These are phyloP conservation scores for Termitomyces heimii DNA, from an alignment of 768 basidiomycete species.

Conservation along the genomic window DNA sequence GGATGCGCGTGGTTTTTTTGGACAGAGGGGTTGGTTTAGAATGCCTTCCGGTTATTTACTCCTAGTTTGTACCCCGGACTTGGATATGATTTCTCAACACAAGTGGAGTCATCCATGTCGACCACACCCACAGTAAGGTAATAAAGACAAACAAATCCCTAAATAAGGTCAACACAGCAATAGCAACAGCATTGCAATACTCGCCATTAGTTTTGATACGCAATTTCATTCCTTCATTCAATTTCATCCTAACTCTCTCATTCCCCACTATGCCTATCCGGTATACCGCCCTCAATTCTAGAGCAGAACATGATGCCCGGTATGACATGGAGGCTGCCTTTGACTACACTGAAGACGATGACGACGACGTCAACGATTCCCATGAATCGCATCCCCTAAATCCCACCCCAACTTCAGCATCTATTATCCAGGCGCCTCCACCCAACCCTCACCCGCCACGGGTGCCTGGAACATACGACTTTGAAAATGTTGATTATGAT, in stretches of 20 bases:
- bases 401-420: constrained; percentile 29
- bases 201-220: not conserved
- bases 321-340: constrained; percentile 77
- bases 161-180: not conserved
- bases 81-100: not conserved
- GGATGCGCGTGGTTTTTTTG: not conserved
- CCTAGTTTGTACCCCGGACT: not conserved
- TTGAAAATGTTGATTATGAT: constrained; percentile 76
- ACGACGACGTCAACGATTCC: constrained; percentile 41
- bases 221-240: constrained; percentile 11
- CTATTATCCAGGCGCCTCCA: constrained; percentile 15
- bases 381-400: constrained; percentile 51
- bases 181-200: not conserved
- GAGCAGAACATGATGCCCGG: constrained; percentile 38
- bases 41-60: not conserved
- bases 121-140: too few relatives aligned
- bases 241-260: constrained; percentile 7
- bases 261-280: constrained; percentile 39
- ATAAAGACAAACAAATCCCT: not conserved
- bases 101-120: too few relatives aligned
- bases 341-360: constrained; percentile 71
- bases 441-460: constrained; percentile 16
- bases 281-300: constrained; percentile 63
- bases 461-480: constrained; percentile 57
- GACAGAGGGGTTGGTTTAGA: not conserved